These are phyloP conservation scores for Corylus americana DNA, from an alignment of 306 rosid genomes.

Conservation along the genomic window DNA sequence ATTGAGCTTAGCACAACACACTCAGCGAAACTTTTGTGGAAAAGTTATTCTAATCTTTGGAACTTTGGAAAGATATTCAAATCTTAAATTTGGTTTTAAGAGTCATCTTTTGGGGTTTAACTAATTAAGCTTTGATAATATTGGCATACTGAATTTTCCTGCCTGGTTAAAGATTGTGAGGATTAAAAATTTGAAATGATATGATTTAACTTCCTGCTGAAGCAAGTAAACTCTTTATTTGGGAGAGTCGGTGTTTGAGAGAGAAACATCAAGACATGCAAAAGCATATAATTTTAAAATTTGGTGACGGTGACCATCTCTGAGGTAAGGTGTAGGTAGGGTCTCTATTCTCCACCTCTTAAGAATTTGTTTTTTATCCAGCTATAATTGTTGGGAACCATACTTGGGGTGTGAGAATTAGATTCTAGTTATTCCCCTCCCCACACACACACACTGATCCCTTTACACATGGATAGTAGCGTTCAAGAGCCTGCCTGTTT, in stretches of 20 bases:
- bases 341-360: not conserved
- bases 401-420: not conserved
- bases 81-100: not conserved
- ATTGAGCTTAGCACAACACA: not conserved
- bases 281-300: no score
- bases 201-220: not conserved
- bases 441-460: not conserved
- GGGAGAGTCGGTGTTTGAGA: no score
- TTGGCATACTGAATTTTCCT: not conserved
- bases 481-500: no score
- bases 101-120: constrained; percentile 3
- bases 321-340: not conserved
- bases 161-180: not conserved
- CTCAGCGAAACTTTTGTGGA: not conserved
- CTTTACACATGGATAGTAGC: no score
- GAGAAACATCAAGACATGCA: no score
- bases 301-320: not conserved
- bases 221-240: not conserved
- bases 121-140: not conserved
- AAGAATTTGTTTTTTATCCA: not conserved
- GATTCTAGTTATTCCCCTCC: not conserved
- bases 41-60: not conserved
- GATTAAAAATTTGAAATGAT: not conserved
- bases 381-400: not conserved
- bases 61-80: not conserved